A percentile compares a stretch with the other conserved stretches of the same genome.
These are phyloP conservation scores for Apiospora saccharicola DNA, from an alignment of 2,329 filamentous ascomycete species.

Conservation along the genomic window DNA sequence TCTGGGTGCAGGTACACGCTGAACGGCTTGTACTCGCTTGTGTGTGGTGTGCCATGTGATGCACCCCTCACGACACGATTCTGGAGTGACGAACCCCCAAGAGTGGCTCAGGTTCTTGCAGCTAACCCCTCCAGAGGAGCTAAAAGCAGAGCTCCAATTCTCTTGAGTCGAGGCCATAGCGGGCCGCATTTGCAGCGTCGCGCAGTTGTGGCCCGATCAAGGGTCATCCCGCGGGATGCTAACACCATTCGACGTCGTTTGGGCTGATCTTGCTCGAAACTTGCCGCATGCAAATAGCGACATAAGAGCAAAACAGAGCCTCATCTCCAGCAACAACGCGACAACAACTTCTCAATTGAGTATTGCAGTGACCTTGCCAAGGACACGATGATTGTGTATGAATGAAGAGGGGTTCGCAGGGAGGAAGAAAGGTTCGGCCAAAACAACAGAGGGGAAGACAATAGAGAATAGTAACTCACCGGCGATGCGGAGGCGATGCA, in stretches of 20 bases:
- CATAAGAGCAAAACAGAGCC: conserved; percentile 22
- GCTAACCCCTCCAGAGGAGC: conserved; percentile 22
- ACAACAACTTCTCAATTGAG: background rate
- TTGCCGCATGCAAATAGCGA: conserved; percentile 24
- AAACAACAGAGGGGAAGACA: conserved; percentile 23
- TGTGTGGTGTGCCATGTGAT: conserved; percentile 20
- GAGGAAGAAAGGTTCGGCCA: conserved; percentile 23
- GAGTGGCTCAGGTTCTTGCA: conserved; percentile 22
- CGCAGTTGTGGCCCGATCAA: conserved; percentile 25
- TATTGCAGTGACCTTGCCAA: background rate
- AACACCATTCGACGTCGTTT: conserved; percentile 24
- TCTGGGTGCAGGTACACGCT: conserved; percentile 5
- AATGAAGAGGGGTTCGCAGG: background rate
- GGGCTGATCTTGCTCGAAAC: conserved; percentile 22
- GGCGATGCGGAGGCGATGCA: conserved; percentile 57
- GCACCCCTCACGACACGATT: conserved; percentile 21
- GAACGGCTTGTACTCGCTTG: background rate
- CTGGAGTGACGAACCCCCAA: conserved; percentile 17
- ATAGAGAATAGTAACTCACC: conserved; percentile 50
- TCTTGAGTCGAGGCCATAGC: conserved; percentile 26
- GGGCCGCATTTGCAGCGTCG: conserved; percentile 28
- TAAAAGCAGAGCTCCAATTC: conserved; percentile 24
- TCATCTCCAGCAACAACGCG: conserved; percentile 2
- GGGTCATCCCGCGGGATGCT: conserved; percentile 27
- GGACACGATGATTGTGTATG: background rate